phyloP scores from a whole-genome alignment of 805 yeast genomes.

The Cyberlindnera subsufficiens region DNA sequence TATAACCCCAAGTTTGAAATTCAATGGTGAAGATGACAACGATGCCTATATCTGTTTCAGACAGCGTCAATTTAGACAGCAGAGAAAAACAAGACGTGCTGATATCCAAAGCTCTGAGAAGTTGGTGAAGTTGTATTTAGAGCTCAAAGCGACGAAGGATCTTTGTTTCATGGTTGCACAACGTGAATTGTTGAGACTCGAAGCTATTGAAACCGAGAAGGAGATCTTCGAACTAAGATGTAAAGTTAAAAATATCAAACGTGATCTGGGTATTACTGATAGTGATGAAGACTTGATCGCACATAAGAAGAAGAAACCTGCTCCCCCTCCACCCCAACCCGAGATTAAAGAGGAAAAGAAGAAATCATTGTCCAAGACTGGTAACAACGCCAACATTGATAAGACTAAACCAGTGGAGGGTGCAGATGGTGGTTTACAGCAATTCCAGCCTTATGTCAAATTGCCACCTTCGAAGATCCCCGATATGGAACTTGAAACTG shows the following conservation, averaged over 20 bases:
- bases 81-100: constrained; percentile 92
- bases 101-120: constrained; percentile 88
- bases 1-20: constrained; percentile 69
- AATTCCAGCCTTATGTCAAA: constrained; percentile 72
- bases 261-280: constrained; percentile 70
- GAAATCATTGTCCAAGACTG: constrained; percentile 16
- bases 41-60: constrained; percentile 96
- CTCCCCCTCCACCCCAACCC: constrained; percentile 15
- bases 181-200: constrained; percentile 63
- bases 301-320: constrained; percentile 59
- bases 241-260: constrained; percentile 65
- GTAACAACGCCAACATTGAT: constrained; percentile 12
- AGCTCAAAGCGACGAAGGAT: constrained; percentile 69
- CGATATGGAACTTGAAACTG: constrained; percentile 82
- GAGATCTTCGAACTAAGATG: constrained; percentile 70
- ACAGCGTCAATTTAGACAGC: constrained; percentile 90
- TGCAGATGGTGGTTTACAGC: constrained; percentile 22
- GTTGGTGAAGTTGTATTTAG: constrained; percentile 64
- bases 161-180: constrained; percentile 64
- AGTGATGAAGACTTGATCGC: constrained; percentile 80
- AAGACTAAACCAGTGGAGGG: constrained; percentile 15
- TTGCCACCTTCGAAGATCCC: constrained; percentile 90
- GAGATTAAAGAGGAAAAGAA: constrained; percentile 9
- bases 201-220: constrained; percentile 54
- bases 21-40: constrained; percentile 81